Evolutionary conservation across 2,329 filamentous ascomycete genomes (phyloP).

Genomic region (Metarhizium guizhouense): DNA sequence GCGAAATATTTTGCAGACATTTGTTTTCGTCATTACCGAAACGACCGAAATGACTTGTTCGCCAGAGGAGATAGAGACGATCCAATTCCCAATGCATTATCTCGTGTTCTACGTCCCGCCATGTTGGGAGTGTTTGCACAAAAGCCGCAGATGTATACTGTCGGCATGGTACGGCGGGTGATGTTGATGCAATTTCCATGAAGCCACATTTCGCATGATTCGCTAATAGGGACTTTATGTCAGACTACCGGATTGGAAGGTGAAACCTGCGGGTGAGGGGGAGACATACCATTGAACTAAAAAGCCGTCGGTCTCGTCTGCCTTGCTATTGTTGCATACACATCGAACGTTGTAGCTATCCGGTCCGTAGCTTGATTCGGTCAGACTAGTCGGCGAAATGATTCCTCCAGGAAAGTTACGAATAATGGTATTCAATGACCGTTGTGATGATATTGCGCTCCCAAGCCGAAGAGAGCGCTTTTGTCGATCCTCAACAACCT

Average conservation of each 20-base stretch:
- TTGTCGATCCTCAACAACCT: constrained; percentile 44
- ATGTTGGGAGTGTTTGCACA: constrained; percentile 52
- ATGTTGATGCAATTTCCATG: constrained; percentile 56
- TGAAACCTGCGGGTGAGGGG: not conserved
- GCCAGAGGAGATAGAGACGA: constrained; percentile 28
- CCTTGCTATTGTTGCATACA: constrained; percentile 40
- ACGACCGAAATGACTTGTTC: constrained; percentile 34
- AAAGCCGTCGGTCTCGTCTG: constrained; percentile 40
- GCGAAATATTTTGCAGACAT: not conserved
- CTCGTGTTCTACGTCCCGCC: constrained; percentile 35
- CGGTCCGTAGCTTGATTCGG: constrained; percentile 35
- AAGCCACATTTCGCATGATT: constrained; percentile 57
- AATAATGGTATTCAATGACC: constrained; percentile 23
- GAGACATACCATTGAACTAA: constrained; percentile 53
- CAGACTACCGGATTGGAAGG: not conserved
- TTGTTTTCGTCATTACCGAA: constrained; percentile 21
- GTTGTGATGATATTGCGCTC: constrained; percentile 22
- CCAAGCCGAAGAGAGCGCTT: constrained; percentile 27
- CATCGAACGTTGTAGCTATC: constrained; percentile 43
- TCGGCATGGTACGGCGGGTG: constrained; percentile 44
- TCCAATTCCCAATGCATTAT: constrained; percentile 26
- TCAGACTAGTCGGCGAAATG: constrained; percentile 43
- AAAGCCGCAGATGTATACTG: constrained; percentile 55
- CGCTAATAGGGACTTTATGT: constrained; percentile 26
- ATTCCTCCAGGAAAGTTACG: constrained; percentile 27